Percentiles rank a stretch among this genome's conserved stretches.
Conservation (phyloP, 306 rosid species). For the Fragaria iinumae region DNA sequence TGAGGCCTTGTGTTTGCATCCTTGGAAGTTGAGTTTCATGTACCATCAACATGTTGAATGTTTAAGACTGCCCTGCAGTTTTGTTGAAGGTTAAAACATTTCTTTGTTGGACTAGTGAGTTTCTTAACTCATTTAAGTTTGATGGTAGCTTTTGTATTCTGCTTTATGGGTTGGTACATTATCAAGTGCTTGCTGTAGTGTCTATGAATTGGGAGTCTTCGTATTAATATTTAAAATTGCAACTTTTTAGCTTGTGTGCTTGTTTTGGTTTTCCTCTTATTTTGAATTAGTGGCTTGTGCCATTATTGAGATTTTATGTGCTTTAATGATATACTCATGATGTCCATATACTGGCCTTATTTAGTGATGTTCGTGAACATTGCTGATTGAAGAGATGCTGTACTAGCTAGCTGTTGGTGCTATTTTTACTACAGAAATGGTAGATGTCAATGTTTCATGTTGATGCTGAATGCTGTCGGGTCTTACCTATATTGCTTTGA, state of each 20-base stretch:
- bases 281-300: background rate
- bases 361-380: slow-evolving; percentile 44
- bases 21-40: slow-evolving; percentile 25
- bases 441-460: slow-evolving; percentile 35
- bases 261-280: background rate
- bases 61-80: slow-evolving; percentile 35
- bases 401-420: slow-evolving; percentile 48
- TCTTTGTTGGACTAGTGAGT: slow-evolving; percentile 40
- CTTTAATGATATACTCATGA: slow-evolving; percentile 29
- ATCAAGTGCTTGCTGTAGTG: slow-evolving; percentile 21
- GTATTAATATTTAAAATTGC: background rate
- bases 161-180: slow-evolving; percentile 19
- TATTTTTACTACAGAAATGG: slow-evolving; percentile 32
- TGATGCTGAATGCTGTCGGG: slow-evolving; percentile 40
- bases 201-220: slow-evolving; percentile 8
- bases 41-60: slow-evolving; percentile 33
- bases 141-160: slow-evolving; percentile 34
- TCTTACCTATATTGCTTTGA: slow-evolving; percentile 33
- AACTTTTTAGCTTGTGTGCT: slow-evolving; percentile 16
- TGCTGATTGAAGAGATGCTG: slow-evolving; percentile 46
- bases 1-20: slow-evolving; percentile 13
- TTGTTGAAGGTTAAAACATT: slow-evolving; percentile 45
- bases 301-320: slow-evolving; percentile 9
- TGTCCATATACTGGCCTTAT: slow-evolving; percentile 35
- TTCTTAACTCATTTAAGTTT: slow-evolving; percentile 29